Evolutionary conservation across 495 filamentous ascomycete genomes (phyloP).

Genomic region (Trichocladium uniseriatum): DNA sequence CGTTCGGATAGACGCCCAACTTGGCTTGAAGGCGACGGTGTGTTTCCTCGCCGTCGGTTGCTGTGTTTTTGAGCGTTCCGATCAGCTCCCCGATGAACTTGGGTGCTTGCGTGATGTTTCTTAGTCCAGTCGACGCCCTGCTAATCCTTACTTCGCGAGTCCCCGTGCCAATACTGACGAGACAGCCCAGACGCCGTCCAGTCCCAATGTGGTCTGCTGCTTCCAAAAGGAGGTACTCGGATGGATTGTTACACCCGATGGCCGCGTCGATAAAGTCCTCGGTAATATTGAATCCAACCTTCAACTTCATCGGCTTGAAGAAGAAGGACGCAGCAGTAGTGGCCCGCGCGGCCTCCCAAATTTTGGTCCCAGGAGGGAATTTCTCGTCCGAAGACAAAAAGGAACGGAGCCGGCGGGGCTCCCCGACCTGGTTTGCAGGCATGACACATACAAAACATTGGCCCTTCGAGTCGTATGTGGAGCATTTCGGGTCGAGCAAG

Average conservation of each 20-base stretch:
- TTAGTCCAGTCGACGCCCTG: no score
- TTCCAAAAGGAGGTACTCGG: constrained; percentile 11
- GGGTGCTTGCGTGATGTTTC: no score
- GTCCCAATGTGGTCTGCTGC: constrained; percentile 4
- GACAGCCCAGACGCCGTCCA: constrained; percentile 3
- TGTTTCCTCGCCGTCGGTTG: constrained; percentile 7
- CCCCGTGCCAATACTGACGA: constrained; percentile 18
- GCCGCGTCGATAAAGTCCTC: constrained; percentile 23
- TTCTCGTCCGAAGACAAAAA: background rate
- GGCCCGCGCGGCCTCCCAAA: constrained; percentile 23
- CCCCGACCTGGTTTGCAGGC: constrained; percentile 1
- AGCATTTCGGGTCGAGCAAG: constrained; percentile 4
- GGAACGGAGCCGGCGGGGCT: background rate
- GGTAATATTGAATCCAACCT: background rate
- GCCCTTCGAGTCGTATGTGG: constrained; percentile 3
- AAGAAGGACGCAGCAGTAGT: constrained; percentile 23
- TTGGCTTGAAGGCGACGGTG: background rate
- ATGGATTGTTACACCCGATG: constrained; percentile 23
- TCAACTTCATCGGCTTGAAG: constrained; percentile 15
- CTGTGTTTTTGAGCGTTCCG: constrained; percentile 10
- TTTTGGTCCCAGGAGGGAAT: background rate
- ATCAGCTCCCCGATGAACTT: no score
- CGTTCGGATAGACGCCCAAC: background rate
- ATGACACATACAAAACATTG: constrained; percentile 11
- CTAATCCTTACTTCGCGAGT: background rate